Evolutionary conservation across 306 rosid genomes (phyloP), one percentile per base, ranked within the genome.

Genomic region (Trifolium pratense): DNA sequence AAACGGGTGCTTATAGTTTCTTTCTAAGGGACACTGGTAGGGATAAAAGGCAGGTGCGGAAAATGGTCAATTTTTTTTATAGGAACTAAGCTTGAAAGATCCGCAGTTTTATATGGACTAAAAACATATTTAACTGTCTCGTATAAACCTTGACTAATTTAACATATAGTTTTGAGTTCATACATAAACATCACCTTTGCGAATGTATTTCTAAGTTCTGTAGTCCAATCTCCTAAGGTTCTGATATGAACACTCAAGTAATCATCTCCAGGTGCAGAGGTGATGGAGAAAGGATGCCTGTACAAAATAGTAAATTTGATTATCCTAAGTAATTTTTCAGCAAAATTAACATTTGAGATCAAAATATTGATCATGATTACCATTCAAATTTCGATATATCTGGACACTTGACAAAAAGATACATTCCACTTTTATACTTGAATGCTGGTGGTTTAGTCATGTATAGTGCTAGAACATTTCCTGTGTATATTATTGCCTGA

Each of bases 281-380:
- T 93, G 80, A 91, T 93, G 61, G 94, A 85, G 83, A 93, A 93
- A 18, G 97, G 98, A 77, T 93, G 97, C 98, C 98, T 93, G 76
- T 16, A 78, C 34, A 39, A 70, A 70, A 29, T 48, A 16, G 26
- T 61, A 42, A 71, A 36, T 34, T 55, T 39, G 20, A 49, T 62
- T 55, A 12, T 56, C 43, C 7, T 10, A 68, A 23, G 75, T 64
- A 55, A 67, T 55, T 42, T 71, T 58, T 40, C 59, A n/a, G 26
- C 14, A 68, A 74, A 65, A 4, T 21, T 48, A 32, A 26, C 11
- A n/a, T 71, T 74, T 26, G 69, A 34, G 59, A 39, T 42, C 34
- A 75, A 55, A 55, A 16, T 31, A 55, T 43, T 18, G 52, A 32
- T 25, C 51, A 59, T 67, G 34, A 21, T 65, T 91, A 91, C 98